Percentiles rank a stretch among this genome's conserved stretches.
phyloP scores from a whole-genome alignment of 129 eudicot genomes.

The Arctium minus region DNA sequence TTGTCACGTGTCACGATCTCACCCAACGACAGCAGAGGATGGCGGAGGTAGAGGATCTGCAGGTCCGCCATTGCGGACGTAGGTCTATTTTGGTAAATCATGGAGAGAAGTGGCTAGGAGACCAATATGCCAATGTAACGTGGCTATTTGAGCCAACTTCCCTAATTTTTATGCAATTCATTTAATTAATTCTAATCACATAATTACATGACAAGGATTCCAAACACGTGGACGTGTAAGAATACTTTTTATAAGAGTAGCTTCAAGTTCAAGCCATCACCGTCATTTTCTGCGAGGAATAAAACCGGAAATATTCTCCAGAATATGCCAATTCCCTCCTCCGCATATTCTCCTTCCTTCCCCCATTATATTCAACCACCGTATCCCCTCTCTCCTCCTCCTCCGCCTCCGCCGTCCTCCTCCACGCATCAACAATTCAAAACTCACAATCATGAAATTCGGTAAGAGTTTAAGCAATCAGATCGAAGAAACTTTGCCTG shows the following conservation, averaged over 20 bases:
- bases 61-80: too few relatives aligned
- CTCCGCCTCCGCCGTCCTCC: not conserved
- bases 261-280: not conserved
- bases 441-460: slow-evolving; percentile 61
- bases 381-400: not conserved
- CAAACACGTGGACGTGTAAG: not conserved
- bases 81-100: too few relatives aligned
- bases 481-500: slow-evolving; percentile 82
- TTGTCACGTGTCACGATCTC: too few relatives aligned
- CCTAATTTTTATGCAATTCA: too few relatives aligned
- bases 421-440: not conserved
- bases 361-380: slow-evolving; percentile 1
- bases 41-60: too few relatives aligned
- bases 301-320: slow-evolving; percentile 21
- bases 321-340: slow-evolving; percentile 35
- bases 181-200: too few relatives aligned
- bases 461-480: slow-evolving; percentile 79
- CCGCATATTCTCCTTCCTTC: slow-evolving; percentile 27
- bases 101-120: too few relatives aligned
- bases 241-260: not conserved
- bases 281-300: slow-evolving; percentile 17
- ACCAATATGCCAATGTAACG: too few relatives aligned
- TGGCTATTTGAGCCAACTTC: too few relatives aligned
- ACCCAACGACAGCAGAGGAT: too few relatives aligned
- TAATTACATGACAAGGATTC: not conserved